phyloP scores from a whole-genome alignment of 2,329 filamentous ascomycete species.

The Sphaerulina vaccinii region DNA sequence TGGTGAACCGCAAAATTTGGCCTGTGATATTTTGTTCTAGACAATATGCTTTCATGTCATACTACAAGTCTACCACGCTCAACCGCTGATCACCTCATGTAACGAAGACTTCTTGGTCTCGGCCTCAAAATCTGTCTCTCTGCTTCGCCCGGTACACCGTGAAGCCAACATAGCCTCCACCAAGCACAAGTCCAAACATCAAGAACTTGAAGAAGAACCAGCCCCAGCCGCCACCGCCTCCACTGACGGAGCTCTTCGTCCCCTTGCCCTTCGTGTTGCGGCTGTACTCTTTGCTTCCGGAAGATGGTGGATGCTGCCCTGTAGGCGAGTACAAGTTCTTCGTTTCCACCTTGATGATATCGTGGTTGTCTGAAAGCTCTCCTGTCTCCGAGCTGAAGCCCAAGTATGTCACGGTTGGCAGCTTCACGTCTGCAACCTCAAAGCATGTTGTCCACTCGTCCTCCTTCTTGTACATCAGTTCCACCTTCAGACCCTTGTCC shows the following conservation, averaged over 20 bases:
- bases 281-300: slow-evolving; percentile 41
- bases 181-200: slow-evolving; percentile 67
- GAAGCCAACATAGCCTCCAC: slow-evolving; percentile 79
- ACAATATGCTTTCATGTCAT: slow-evolving; percentile 10
- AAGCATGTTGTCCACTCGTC: slow-evolving; percentile 90
- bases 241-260: slow-evolving; percentile 45
- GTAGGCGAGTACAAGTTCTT: slow-evolving; percentile 81
- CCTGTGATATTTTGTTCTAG: slow-evolving; percentile 9
- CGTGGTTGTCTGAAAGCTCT: slow-evolving; percentile 95
- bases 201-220: slow-evolving; percentile 82
- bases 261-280: slow-evolving; percentile 46
- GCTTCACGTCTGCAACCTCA: slow-evolving; percentile 63
- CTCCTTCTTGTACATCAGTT: slow-evolving; percentile 91
- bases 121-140: slow-evolving; percentile 46
- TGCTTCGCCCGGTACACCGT: slow-evolving; percentile 71
- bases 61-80: slow-evolving; percentile 8
- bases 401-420: slow-evolving; percentile 69
- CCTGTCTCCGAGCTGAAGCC: slow-evolving; percentile 82
- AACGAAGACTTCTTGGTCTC: background rate
- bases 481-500: slow-evolving; percentile 85
- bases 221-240: slow-evolving; percentile 59
- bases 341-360: slow-evolving; percentile 82
- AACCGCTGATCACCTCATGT: slow-evolving; percentile 2
- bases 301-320: slow-evolving; percentile 27
- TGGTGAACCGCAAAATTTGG: background rate